Evolutionary conservation across 2,329 filamentous ascomycete species (phyloP).

Genomic region (Davidsoniella eucalypti): DNA sequence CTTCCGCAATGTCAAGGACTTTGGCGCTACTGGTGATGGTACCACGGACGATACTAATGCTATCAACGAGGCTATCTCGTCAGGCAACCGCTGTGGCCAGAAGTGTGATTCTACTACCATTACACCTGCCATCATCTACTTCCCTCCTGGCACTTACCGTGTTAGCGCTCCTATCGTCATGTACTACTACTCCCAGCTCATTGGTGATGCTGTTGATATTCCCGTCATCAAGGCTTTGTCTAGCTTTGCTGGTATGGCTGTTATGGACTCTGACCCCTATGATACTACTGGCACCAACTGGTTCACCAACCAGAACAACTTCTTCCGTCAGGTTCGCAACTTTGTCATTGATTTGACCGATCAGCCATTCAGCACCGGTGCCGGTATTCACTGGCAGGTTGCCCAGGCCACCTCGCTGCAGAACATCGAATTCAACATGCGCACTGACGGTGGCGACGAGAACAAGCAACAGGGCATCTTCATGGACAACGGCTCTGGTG

Average conservation of each 20-base stretch:
- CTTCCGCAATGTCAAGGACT: slow-evolving; percentile 64
- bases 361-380: slow-evolving; percentile 42
- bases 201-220: slow-evolving; percentile 58
- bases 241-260: slow-evolving; percentile 69
- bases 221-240: slow-evolving; percentile 61
- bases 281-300: slow-evolving; percentile 49
- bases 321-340: slow-evolving; percentile 70
- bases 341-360: slow-evolving; percentile 61
- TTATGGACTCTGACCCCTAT: slow-evolving; percentile 84
- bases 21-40: slow-evolving; percentile 51
- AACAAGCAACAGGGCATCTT: slow-evolving; percentile 65
- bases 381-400: slow-evolving; percentile 73
- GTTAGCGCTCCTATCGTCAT: slow-evolving; percentile 66
- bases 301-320: slow-evolving; percentile 71
- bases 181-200: slow-evolving; percentile 85
- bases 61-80: slow-evolving; percentile 69
- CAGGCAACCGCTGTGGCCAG: slow-evolving; percentile 63
- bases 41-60: slow-evolving; percentile 69
- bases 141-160: slow-evolving; percentile 73
- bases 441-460: slow-evolving; percentile 41
- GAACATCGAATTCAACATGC: slow-evolving; percentile 71
- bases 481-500: slow-evolving; percentile 73
- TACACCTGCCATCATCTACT: slow-evolving; percentile 79
- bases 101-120: slow-evolving; percentile 71
- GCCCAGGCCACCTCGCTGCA: slow-evolving; percentile 68